Evolutionary conservation across 306 rosid species (phyloP).

Genomic region (Trifolium repens): DNA sequence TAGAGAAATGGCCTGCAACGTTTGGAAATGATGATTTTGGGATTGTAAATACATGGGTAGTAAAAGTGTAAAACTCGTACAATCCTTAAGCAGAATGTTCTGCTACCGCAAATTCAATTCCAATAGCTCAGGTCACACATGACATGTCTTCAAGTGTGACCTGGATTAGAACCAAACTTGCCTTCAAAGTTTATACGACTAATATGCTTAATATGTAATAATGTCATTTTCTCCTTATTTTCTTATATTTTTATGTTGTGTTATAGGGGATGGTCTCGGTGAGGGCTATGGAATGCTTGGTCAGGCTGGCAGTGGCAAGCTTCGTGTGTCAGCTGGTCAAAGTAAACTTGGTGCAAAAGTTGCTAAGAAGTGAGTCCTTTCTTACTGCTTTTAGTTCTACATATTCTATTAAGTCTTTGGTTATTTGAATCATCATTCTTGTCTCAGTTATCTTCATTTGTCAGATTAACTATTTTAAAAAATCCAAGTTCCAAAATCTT

Average conservation of each 20-base stretch:
- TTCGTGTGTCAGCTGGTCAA: conserved; percentile 85
- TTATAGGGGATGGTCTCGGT: conserved; percentile 91
- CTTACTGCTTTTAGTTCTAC: conserved; percentile 21
- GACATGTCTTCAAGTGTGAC: background rate
- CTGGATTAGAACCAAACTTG: conserved; percentile 1
- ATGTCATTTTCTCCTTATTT: conserved; percentile 16
- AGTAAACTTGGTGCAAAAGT: conserved; percentile 92
- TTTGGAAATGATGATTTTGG: background rate
- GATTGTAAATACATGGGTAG: conserved; percentile 10
- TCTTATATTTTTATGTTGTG: conserved; percentile 34
- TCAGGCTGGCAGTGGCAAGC: conserved; percentile 99
- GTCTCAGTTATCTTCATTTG: background rate
- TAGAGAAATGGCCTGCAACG: conserved; percentile 3
- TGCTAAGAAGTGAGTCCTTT: conserved; percentile 71
- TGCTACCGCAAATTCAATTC: conserved; percentile 1
- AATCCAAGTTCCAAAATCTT: too few species aligned
- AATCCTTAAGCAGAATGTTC: background rate
- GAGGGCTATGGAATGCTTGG: conserved; percentile 99
- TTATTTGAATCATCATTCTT: conserved; percentile 28
- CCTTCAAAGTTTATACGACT: background rate
- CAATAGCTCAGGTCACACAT: conserved; percentile 12
- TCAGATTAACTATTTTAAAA: too few species aligned
- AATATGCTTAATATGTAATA: background rate
- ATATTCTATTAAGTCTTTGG: conserved; percentile 3
- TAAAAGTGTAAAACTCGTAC: background rate